Percentiles rank a stretch among this genome's conserved stretches.
These are phyloP conservation scores for Annulohypoxylon truncatum DNA, from an alignment of 2,329 filamentous ascomycete genomes.

Conservation along the genomic window DNA sequence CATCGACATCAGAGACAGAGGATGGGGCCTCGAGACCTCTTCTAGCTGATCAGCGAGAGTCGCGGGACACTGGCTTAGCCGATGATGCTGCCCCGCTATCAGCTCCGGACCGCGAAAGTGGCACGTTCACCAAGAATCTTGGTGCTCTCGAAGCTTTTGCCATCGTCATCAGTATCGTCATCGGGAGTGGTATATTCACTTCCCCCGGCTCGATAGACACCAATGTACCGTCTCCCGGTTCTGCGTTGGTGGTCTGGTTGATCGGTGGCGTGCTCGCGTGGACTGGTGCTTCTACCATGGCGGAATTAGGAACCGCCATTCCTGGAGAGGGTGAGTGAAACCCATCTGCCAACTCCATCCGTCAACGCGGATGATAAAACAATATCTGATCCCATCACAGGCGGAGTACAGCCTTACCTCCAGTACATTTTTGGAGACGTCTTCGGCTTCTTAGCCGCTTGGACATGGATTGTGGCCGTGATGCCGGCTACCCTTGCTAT, in stretches of 20 bases:
- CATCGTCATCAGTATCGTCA: constrained; percentile 72
- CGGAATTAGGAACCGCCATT: constrained; percentile 72
- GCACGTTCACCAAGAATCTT: constrained; percentile 49
- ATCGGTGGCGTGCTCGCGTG: constrained; percentile 71
- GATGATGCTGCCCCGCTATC: constrained; percentile 19
- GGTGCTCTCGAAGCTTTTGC: constrained; percentile 58
- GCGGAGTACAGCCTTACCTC: constrained; percentile 72
- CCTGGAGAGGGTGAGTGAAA: constrained; percentile 64
- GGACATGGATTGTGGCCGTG: constrained; percentile 73
- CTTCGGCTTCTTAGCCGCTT: constrained; percentile 71
- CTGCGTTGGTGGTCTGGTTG: constrained; percentile 69
- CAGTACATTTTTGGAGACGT: constrained; percentile 70
- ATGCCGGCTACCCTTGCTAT: constrained; percentile 74
- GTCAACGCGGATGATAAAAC: neutral
- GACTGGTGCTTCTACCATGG: constrained; percentile 72
- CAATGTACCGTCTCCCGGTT: constrained; percentile 71
- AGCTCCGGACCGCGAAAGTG: constrained; percentile 24
- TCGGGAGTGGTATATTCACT: constrained; percentile 73
- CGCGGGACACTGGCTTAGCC: neutral
- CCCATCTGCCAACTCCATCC: neutral
- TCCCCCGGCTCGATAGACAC: constrained; percentile 72
- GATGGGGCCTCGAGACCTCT: constrained; percentile 35
- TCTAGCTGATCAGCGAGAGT: constrained; percentile 33
- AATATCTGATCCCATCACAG: constrained; percentile 46
- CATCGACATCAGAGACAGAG: constrained; percentile 22